These are phyloP conservation scores for Xylariaceae sp. DNA, from an alignment of 2,329 filamentous ascomycete genomes.

Conservation along the genomic window DNA sequence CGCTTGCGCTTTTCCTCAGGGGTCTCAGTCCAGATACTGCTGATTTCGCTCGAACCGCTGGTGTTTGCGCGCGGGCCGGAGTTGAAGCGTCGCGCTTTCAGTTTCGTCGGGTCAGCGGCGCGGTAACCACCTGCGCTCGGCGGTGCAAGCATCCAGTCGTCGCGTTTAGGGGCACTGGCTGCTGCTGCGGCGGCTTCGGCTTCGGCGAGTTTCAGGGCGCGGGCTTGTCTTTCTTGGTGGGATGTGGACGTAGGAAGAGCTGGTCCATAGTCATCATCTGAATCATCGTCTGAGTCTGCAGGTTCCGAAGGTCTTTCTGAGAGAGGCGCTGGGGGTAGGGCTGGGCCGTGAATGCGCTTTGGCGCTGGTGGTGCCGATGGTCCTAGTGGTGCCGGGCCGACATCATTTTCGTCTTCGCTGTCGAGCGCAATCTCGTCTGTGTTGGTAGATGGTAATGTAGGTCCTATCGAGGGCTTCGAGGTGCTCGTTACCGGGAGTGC, in stretches of 20 bases:
- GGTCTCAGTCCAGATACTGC: slow-evolving; percentile 84
- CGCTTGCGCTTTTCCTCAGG: slow-evolving; percentile 80
- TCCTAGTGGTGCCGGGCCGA: slow-evolving; percentile 22
- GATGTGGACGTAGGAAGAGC: slow-evolving; percentile 46
- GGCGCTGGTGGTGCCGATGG: slow-evolving; percentile 15
- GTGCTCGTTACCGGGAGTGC: slow-evolving; percentile 13
- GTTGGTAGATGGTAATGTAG: slow-evolving; percentile 21
- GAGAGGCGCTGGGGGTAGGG: slow-evolving; percentile 40
- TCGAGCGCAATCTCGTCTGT: slow-evolving; percentile 24
- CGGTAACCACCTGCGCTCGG: slow-evolving; percentile 51
- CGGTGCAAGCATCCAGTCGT: slow-evolving; percentile 79
- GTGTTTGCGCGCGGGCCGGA: slow-evolving; percentile 46
- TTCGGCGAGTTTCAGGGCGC: slow-evolving; percentile 30
- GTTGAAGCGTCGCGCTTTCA: slow-evolving; percentile 77
- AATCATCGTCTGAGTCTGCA: slow-evolving; percentile 36
- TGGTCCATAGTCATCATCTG: slow-evolving; percentile 54
- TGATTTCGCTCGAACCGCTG: slow-evolving; percentile 43
- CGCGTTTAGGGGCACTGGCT: slow-evolving; percentile 56
- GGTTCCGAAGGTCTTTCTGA: slow-evolving; percentile 34
- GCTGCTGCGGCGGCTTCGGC: slow-evolving; percentile 26
- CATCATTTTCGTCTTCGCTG: slow-evolving; percentile 19
- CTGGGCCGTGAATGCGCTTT: slow-evolving; percentile 38
- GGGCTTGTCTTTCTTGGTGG: slow-evolving; percentile 27
- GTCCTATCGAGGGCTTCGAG: slow-evolving; percentile 23
- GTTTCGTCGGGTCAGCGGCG: slow-evolving; percentile 75